Conservation (phyloP, 2,329 filamentous ascomycete genomes). For the Pseudogymnoascus sp. region DNA sequence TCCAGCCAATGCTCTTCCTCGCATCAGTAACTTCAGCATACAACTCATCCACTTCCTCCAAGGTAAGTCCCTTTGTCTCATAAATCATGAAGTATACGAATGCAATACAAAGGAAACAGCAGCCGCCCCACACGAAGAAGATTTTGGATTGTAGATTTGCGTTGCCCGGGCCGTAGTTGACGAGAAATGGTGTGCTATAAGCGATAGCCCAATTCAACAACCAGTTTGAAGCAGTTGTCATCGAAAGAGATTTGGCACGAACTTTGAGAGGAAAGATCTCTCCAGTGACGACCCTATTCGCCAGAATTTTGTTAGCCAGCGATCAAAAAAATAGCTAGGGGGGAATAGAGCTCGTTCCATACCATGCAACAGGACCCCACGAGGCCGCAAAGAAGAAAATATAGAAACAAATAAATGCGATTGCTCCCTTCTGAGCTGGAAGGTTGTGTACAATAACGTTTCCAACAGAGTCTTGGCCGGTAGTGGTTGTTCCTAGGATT, state of each 20-base stretch:
- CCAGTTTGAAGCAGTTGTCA: conserved; percentile 74
- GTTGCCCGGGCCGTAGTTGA: conserved; percentile 56
- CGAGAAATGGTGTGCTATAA: conserved; percentile 74
- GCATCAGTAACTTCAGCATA: conserved; percentile 63
- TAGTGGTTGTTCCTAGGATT: conserved; percentile 51
- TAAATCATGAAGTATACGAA: conserved; percentile 72
- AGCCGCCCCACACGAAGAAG: conserved; percentile 75
- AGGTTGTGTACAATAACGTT: conserved; percentile 42
- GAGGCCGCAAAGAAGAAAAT: conserved; percentile 75
- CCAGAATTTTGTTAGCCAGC: conserved; percentile 15
- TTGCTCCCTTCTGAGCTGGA: conserved; percentile 47
- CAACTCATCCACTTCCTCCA: conserved; percentile 74
- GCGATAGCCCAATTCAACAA: conserved; percentile 71
- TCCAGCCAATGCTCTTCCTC: conserved; percentile 59
- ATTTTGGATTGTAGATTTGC: conserved; percentile 64
- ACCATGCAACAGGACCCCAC: conserved; percentile 68
- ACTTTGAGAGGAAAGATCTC: conserved; percentile 64
- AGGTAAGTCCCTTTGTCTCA: conserved; percentile 66
- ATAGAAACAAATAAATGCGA: conserved; percentile 59
- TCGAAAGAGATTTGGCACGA: conserved; percentile 65
- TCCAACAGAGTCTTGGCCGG: conserved; percentile 41
- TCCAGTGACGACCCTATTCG: conserved; percentile 59
- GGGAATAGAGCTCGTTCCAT: background rate
- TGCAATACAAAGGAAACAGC: conserved; percentile 60
- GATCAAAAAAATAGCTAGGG: background rate